Evolutionary conservation across 306 rosid genomes (phyloP).

Genomic region (Phaseolus lunatus): DNA sequence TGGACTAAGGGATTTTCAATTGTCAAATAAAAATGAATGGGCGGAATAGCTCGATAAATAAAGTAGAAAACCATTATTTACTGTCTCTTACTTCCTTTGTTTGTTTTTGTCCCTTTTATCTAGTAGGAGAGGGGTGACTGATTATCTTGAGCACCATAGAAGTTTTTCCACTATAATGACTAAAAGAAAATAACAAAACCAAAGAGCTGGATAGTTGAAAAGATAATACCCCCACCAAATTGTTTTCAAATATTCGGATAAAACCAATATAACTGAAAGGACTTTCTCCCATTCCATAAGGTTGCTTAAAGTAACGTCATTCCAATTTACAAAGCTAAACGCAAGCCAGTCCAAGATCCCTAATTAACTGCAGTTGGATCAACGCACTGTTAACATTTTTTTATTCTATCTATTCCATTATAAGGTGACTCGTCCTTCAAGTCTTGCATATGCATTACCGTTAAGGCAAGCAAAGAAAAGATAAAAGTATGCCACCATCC

Average conservation of each 20-base stretch:
- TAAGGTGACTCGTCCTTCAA: slow-evolving; percentile 29
- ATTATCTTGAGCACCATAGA: slow-evolving; percentile 30
- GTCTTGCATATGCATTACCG: neutral
- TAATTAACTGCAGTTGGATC: slow-evolving; percentile 18
- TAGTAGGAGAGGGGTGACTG: neutral
- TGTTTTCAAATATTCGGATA: neutral
- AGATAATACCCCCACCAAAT: too few relatives aligned
- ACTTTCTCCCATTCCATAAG: neutral
- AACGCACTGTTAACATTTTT: slow-evolving; percentile 35
- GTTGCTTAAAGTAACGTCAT: slow-evolving; percentile 21
- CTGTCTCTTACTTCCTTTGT: slow-evolving; percentile 18
- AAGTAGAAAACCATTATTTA: neutral
- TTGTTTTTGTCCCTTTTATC: slow-evolving; percentile 27
- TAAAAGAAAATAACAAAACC: neutral
- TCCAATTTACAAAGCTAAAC: slow-evolving; percentile 37
- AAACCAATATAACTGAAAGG: neutral
- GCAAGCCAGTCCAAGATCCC: slow-evolving; percentile 35
- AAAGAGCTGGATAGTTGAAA: neutral
- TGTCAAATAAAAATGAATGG: neutral
- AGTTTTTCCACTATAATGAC: neutral
- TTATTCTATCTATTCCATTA: neutral
- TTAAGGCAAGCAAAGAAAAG: slow-evolving; percentile 20
- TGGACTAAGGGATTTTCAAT: neutral
- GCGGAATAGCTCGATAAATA: neutral
- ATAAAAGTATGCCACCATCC: neutral